phyloP scores from a whole-genome alignment of 768 basidiomycete species.

The Lentinula guzmanii region DNA sequence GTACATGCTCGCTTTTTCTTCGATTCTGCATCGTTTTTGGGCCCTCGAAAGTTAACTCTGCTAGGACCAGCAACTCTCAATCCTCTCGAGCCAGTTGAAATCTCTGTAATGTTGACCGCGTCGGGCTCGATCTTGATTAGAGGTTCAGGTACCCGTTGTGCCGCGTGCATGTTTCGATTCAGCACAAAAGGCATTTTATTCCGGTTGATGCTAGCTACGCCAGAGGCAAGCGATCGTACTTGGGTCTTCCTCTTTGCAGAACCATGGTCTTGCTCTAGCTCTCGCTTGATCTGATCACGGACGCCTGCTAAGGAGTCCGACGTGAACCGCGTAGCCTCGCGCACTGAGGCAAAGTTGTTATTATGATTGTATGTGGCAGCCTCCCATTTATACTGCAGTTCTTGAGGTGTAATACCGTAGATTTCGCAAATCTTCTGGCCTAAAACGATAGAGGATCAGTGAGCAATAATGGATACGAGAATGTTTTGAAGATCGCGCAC shows the following conservation, averaged over 20 bases:
- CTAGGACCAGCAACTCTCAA: constrained; percentile 8
- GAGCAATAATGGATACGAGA: background rate
- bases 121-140: constrained; percentile 32
- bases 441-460: constrained; percentile 18
- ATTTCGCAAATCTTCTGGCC: constrained; percentile 61
- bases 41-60: constrained; percentile 32
- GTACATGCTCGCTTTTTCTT: constrained; percentile 52
- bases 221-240: constrained; percentile 20
- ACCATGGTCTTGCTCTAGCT: constrained; percentile 24
- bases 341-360: constrained; percentile 22
- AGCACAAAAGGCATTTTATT: constrained; percentile 22
- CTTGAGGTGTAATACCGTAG: constrained; percentile 47
- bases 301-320: constrained; percentile 45
- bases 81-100: constrained; percentile 11
- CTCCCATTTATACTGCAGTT: constrained; percentile 66
- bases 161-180: background rate
- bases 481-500: constrained; percentile 23
- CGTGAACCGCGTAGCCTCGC: constrained; percentile 31
- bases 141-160: constrained; percentile 10
- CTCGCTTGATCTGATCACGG: constrained; percentile 43
- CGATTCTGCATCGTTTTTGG: constrained; percentile 26
- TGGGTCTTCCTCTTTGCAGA: constrained; percentile 25
- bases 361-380: constrained; percentile 33
- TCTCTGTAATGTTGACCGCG: constrained; percentile 16
- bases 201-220: constrained; percentile 27